Base-by-base conservation (phyloP, 2,329 filamentous ascomycete species). In the Hymenoscyphus fructigenus region DNA sequence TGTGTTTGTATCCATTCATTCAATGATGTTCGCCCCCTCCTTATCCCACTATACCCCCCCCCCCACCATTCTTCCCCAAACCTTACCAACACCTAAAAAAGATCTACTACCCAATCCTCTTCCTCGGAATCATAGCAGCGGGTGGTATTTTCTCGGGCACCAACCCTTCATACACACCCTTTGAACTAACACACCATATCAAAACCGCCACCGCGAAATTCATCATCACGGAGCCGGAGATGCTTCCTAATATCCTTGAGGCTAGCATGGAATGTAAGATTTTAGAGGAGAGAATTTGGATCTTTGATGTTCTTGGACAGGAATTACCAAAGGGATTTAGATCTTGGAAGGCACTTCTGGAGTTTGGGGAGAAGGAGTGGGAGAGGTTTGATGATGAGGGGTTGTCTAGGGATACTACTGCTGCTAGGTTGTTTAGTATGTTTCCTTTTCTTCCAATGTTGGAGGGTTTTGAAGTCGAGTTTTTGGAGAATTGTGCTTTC, bases 401-500 rank as follows among this genome's bases (percentile, higher is more conserved):
- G 23, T 68, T 65, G 0, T 65, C 67, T 2, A 71, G 70, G 17
- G 70, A 81, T 67, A 81, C 73, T 0, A 70, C 71, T 72, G 12
- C 79, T 79, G 9, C 83, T 78, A 66, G 80, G 82, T 38, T 80
- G 75, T 74, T 73, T 47, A 61, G 77, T 44, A 44, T 44, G 41
- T 32, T 44, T 44, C 1, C n/a, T 44, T 44, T 44, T 44, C 9
- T 9, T 41, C 36, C 36, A 17, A 41, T 44, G 5, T 7, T 4
- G 41, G 7, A 7, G 41, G n/a, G 15, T 44, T 44, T 44, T n/a
- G 17, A n/a, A 2, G 17, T 44, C 17, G 14, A 17, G 17, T 2
- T 41, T 41, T 15, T 41, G 38, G 17, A 14, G 9, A 14, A 5
- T 41, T 41, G 1, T 1, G 38, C 14, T 5, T 41, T 41, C 17